Evolutionary conservation across 2,329 filamentous ascomycete genomes (phyloP).

Genomic region (Ceratocystis cubensis): DNA sequence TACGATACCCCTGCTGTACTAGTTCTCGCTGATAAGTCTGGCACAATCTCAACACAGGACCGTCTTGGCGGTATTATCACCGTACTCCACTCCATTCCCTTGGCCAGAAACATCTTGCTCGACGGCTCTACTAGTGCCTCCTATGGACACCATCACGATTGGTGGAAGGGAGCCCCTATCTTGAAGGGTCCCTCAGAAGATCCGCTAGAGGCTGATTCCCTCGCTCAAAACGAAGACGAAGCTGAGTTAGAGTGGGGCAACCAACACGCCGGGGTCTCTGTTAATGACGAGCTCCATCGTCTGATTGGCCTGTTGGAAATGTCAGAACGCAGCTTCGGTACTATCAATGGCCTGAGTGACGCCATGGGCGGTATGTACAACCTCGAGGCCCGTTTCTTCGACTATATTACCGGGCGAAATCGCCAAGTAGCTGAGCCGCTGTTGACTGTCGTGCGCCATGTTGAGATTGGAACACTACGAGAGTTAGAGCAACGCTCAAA

Average conservation of each 20-base stretch:
- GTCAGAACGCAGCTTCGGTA: constrained; percentile 48
- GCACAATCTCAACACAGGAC: constrained; percentile 29
- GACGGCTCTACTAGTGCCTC: constrained; percentile 31
- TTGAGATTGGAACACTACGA: constrained; percentile 14
- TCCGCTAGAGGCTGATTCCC: not conserved
- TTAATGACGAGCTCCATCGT: constrained; percentile 46
- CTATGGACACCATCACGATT: constrained; percentile 45
- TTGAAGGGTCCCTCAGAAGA: not conserved
- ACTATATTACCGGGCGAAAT: constrained; percentile 29
- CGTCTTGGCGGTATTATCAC: constrained; percentile 44
- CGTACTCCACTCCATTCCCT: constrained; percentile 47
- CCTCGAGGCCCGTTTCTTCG: constrained; percentile 31
- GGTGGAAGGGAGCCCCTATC: constrained; percentile 43
- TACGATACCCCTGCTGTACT: constrained; percentile 41
- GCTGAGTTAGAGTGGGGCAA: constrained; percentile 10
- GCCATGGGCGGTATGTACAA: constrained; percentile 24
- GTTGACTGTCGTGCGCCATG: constrained; percentile 27
- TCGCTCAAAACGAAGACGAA: not conserved
- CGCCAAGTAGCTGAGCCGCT: constrained; percentile 26
- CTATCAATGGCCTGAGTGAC: constrained; percentile 36
- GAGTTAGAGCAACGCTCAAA: not conserved
- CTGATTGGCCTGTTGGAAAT: constrained; percentile 51
- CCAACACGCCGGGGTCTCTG: constrained; percentile 25
- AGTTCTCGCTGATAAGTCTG: constrained; percentile 22
- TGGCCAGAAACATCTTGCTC: constrained; percentile 44